These are phyloP conservation scores for Puccinia novopanici DNA, from an alignment of 1,284 basidiomycete genomes.

Conservation along the genomic window DNA sequence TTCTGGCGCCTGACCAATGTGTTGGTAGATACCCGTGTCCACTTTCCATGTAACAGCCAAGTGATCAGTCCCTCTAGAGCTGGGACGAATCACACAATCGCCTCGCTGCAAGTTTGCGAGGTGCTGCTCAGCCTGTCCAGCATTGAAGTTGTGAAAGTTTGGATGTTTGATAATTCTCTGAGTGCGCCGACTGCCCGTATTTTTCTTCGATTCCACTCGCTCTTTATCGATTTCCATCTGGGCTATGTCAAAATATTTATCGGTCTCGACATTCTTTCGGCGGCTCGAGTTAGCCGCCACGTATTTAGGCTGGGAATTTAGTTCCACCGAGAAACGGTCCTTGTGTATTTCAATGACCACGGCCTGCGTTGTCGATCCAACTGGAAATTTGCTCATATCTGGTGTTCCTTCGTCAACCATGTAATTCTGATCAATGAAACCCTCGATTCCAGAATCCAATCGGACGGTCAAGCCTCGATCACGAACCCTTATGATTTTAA, in stretches of 20 bases:
- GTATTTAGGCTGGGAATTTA: slow-evolving; percentile 75
- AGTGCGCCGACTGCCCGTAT: slow-evolving; percentile 71
- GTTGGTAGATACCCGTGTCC: slow-evolving; percentile 92
- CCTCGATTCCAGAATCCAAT: slow-evolving; percentile 80
- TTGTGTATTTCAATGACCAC: slow-evolving; percentile 75
- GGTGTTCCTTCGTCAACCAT: slow-evolving; percentile 71
- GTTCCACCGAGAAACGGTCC: slow-evolving; percentile 70
- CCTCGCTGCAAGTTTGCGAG: slow-evolving; percentile 87
- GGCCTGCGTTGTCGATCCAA: slow-evolving; percentile 75
- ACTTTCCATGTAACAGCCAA: slow-evolving; percentile 99
- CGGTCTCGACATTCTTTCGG: slow-evolving; percentile 68
- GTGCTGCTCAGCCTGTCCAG: slow-evolving; percentile 83
- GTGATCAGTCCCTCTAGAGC: slow-evolving; percentile 89
- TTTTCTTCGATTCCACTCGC: slow-evolving; percentile 74
- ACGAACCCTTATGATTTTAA: slow-evolving; percentile 68
- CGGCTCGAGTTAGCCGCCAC: slow-evolving; percentile 69
- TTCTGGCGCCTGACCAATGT: slow-evolving; percentile 69
- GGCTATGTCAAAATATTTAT: slow-evolving; percentile 70
- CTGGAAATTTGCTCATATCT: slow-evolving; percentile 63
- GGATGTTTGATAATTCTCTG: slow-evolving; percentile 95
- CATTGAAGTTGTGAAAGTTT: slow-evolving; percentile 95
- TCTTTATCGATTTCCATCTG: slow-evolving; percentile 73
- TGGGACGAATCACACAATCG: slow-evolving; percentile 92
- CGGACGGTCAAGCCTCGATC: slow-evolving; percentile 67
- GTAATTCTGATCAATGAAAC: slow-evolving; percentile 61